Evolutionary conservation across 352 stramenopile genomes (phyloP).

Genomic region (Globisporangium barbulae): DNA sequence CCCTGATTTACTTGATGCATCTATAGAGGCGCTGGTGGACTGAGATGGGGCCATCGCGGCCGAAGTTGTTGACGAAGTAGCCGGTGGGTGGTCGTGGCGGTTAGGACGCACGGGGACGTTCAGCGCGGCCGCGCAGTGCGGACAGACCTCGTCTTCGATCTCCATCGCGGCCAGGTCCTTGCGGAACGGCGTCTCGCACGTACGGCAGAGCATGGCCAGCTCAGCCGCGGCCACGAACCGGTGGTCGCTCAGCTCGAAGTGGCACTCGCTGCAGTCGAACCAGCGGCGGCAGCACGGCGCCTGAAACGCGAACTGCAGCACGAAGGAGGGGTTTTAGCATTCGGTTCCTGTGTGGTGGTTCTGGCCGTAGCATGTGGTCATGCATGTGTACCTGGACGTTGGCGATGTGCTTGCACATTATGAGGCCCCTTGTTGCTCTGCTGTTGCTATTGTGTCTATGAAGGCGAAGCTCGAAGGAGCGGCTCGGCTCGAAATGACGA

Average conservation of each 20-base stretch:
- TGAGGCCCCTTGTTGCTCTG: neutral
- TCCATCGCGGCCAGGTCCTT: slow-evolving; percentile 55
- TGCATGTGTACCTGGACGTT: slow-evolving; percentile 29
- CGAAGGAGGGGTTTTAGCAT: neutral
- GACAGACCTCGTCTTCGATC: slow-evolving; percentile 55
- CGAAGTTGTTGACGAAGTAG: neutral
- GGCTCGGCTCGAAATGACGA: neutral
- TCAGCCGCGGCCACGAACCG: slow-evolving; percentile 33
- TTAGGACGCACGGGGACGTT: slow-evolving; percentile 22
- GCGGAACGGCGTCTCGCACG: slow-evolving; percentile 58
- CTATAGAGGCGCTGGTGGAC: neutral
- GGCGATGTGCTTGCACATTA: slow-evolving; percentile 41
- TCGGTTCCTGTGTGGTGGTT: neutral
- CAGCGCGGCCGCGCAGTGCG: slow-evolving; percentile 54
- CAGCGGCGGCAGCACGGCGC: slow-evolving; percentile 68
- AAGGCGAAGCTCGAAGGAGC: neutral
- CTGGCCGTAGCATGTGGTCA: no score
- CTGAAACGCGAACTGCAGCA: slow-evolving; percentile 50
- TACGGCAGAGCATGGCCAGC: slow-evolving; percentile 68
- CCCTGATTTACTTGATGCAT: neutral
- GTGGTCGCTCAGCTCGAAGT: slow-evolving; percentile 67
- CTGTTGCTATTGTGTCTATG: neutral
- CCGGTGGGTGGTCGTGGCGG: neutral
- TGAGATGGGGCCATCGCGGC: neutral
- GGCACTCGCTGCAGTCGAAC: slow-evolving; percentile 79